These are phyloP conservation scores for Crataegus laevigata DNA, from an alignment of 306 rosid species.

Conservation along the genomic window DNA sequence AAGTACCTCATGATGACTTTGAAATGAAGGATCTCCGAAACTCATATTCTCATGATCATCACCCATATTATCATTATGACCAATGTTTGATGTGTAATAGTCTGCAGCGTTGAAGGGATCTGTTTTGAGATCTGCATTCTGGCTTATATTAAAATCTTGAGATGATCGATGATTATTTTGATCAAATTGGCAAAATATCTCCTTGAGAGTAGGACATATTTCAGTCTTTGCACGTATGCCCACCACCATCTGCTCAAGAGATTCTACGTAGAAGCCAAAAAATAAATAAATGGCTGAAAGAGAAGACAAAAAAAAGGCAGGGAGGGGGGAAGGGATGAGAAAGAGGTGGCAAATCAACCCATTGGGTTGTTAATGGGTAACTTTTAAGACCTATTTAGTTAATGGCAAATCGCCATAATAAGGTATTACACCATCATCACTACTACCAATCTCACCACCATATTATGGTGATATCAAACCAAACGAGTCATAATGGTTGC, in stretches of 20 bases:
- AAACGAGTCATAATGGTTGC: not conserved
- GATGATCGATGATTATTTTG: slow-evolving; percentile 12
- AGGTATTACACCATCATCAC: not conserved
- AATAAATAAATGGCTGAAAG: not conserved
- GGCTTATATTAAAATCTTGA: slow-evolving; percentile 4
- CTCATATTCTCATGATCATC: not conserved
- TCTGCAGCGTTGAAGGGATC: not conserved
- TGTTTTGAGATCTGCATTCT: not conserved
- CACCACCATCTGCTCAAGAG: slow-evolving; percentile 16
- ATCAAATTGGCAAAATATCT: slow-evolving; percentile 6
- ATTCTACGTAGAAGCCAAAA: slow-evolving; percentile 9
- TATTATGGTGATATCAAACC: not conserved
- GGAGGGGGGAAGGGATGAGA: not conserved
- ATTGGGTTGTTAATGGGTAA: too few species aligned
- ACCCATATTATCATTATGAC: not conserved
- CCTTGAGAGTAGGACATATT: slow-evolving; percentile 19
- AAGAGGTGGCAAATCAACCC: not conserved
- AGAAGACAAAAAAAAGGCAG: not conserved
- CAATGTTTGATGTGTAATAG: not conserved
- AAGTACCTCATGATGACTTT: not conserved
- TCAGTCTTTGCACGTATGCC: slow-evolving; percentile 5
- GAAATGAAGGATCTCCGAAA: slow-evolving; percentile 5
- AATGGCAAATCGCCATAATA: not conserved
- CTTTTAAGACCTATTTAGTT: not conserved
- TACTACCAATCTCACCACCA: not conserved